Evolutionary conservation across 306 rosid species (phyloP).

Genomic region (peach (Prunus persica)): DNA sequence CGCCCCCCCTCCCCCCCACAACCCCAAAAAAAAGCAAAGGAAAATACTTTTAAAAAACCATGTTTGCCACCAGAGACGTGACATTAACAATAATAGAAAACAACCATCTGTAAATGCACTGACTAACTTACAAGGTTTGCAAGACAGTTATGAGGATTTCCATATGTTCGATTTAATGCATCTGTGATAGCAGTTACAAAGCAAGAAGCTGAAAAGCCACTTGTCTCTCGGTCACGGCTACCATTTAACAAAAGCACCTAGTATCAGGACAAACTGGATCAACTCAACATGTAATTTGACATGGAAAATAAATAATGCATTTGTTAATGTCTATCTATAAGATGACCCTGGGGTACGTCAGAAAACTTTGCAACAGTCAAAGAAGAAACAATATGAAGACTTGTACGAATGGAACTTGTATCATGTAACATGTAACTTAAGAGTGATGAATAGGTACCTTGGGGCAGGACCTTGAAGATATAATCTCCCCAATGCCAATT

Average conservation of each 20-base stretch:
- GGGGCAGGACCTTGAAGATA: slow-evolving; percentile 85
- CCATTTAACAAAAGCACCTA: slow-evolving; percentile 85
- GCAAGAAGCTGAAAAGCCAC: slow-evolving; percentile 75
- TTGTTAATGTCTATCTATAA: background rate
- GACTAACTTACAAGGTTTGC: slow-evolving; percentile 57
- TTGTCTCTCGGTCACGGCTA: slow-evolving; percentile 74
- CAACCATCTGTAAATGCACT: slow-evolving; percentile 8
- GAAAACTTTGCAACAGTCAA: background rate
- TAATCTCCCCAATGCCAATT: slow-evolving; percentile 79
- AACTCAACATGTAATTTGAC: background rate
- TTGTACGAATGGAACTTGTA: slow-evolving; percentile 8
- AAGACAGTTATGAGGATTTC: slow-evolving; percentile 55
- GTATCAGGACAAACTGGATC: slow-evolving; percentile 4
- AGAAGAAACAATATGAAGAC: slow-evolving; percentile 16
- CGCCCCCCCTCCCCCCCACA: rapidly evolving
- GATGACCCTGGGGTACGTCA: slow-evolving; percentile 5
- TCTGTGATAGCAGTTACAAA: slow-evolving; percentile 82
- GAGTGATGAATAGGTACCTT: slow-evolving; percentile 52
- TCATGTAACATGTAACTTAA: slow-evolving; percentile 11
- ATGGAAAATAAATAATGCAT: background rate
- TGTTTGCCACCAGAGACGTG: background rate
- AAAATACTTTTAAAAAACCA: too few species aligned
- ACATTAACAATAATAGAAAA: too few species aligned
- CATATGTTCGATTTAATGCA: slow-evolving; percentile 83
- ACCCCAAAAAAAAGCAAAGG: too few species aligned